A percentile compares a stretch with the other conserved stretches of the same genome.
phyloP scores from a whole-genome alignment of 495 filamentous ascomycete species.

The Penicillium robsamsonii region DNA sequence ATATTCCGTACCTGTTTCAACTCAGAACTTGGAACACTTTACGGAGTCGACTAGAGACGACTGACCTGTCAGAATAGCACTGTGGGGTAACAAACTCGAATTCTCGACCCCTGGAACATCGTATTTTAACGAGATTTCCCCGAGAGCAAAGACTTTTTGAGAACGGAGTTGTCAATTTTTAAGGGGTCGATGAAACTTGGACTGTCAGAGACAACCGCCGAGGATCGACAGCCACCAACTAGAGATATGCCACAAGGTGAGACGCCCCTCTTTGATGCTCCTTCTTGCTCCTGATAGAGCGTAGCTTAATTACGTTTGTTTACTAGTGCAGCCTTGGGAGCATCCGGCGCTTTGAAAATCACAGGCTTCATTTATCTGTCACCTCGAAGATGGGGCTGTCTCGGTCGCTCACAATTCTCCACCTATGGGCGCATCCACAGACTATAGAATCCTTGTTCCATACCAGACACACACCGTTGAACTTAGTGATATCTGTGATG shows the following conservation, averaged over 20 bases:
- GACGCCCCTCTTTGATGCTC: conserved; percentile 7
- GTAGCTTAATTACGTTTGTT: conserved; percentile 24
- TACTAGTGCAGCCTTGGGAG: conserved; percentile 10
- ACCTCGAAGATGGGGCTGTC: conserved; percentile 26
- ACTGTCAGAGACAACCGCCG: conserved; percentile 36
- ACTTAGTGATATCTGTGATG: conserved; percentile 23
- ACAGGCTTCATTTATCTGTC: conserved; percentile 39
- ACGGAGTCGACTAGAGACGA: background rate
- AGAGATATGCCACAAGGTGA: conserved; percentile 13
- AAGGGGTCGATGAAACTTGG: conserved; percentile 32
- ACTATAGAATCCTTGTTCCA: conserved; percentile 10
- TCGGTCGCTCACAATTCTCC: conserved; percentile 25
- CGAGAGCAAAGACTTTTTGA: conserved; percentile 16
- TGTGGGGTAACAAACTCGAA: background rate
- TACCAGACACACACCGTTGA: conserved; percentile 21
- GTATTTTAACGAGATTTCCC: conserved; percentile 16
- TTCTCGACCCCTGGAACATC: background rate
- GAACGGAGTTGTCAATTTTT: conserved; percentile 14
- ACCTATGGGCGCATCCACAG: conserved; percentile 23
- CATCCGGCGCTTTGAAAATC: conserved; percentile 18
- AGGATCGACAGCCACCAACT: conserved; percentile 23
- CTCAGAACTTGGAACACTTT: too few relatives aligned
- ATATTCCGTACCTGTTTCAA: too few relatives aligned
- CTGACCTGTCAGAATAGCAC: background rate
- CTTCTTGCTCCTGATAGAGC: conserved; percentile 1